Base-by-base conservation (phyloP, 352 stramenopile species). In the Aphanomyces astaci region DNA sequence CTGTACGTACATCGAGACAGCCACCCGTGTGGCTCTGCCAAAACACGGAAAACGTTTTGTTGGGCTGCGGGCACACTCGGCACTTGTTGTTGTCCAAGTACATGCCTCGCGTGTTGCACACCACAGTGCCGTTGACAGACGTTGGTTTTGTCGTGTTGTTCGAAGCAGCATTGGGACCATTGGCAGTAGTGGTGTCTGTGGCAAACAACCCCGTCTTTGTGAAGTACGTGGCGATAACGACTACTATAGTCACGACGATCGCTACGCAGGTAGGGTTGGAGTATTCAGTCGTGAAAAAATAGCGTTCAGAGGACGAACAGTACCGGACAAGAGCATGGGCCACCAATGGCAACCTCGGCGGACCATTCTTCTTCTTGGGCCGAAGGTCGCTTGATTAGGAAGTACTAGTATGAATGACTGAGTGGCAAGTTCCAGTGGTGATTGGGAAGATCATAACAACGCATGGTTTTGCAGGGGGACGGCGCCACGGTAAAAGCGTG, bases 41-140 rank as follows among this genome's bases (percentile, higher is more conserved):
- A 46, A 62, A 68, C 19, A 68, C 45, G 51, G 43, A n/a, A 45
- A 68, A 68, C 32, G 51, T 62, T 22, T 68, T 68, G n/a, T 57
- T 62, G 0, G 48, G 46, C 40, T 45, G 3, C 1, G 62, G 62
- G 39, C 62, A 68, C 17, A 10, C 43, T 31, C n/a, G 17, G 30
- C 62, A 68, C n/a, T 28, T 59, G 28, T 30, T 62, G 9, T 22
- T 5, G 33, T 59, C 51, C 1, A 68, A 27, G 32, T 51, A 59
- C 51, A 48, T 68, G n/a, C 56, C 19, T 33, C 62, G 39, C 30
- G 25, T 15, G 15, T 24, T 9, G 51, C 28, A 59, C 51, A 59
- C 4, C 22, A 40, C 30, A 10, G 36, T 43, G 7, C 7, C 30
- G 48, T 55, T 55, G 19, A n/a, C 13, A 11, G 22, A n/a, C 4